These are phyloP conservation scores for Elasticomyces elasticus DNA, from an alignment of 495 filamentous ascomycete species.

Conservation along the genomic window DNA sequence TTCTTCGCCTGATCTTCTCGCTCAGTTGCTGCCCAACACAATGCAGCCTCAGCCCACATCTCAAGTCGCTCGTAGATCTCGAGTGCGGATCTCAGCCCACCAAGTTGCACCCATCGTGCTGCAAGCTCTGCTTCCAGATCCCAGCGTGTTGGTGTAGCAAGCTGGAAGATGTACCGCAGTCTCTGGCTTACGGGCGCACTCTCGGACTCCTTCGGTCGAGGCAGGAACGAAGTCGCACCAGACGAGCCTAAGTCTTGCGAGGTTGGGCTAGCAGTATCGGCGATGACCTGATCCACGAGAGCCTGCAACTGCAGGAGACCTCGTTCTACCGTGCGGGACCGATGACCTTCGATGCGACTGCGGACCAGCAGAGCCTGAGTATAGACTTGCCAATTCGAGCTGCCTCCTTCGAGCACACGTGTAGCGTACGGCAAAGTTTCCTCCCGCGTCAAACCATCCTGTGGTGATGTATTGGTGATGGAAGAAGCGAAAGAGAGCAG, in stretches of 20 bases:
- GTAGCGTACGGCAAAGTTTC: constrained; percentile 85
- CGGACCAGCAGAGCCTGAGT: constrained; percentile 83
- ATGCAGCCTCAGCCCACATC: constrained; percentile 89
- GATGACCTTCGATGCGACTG: constrained; percentile 78
- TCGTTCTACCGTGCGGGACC: constrained; percentile 74
- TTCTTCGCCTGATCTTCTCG: constrained; percentile 71
- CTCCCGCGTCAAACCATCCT: constrained; percentile 78
- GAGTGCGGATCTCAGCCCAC: constrained; percentile 77
- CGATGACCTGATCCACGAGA: constrained; percentile 89
- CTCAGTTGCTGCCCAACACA: constrained; percentile 76
- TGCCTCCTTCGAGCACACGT: constrained; percentile 76
- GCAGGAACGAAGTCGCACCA: constrained; percentile 78
- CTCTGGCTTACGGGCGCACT: constrained; percentile 67
- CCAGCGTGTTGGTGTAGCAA: constrained; percentile 81
- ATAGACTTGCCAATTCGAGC: constrained; percentile 96
- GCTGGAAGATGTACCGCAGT: constrained; percentile 67
- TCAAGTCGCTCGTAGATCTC: constrained; percentile 93
- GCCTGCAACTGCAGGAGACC: constrained; percentile 91
- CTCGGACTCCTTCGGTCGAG: constrained; percentile 62
- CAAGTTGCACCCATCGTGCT: constrained; percentile 76
- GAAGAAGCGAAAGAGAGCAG: constrained; percentile 74
- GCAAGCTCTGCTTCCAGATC: constrained; percentile 89
- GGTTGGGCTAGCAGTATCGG: constrained; percentile 48
- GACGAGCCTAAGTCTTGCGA: too few relatives aligned
- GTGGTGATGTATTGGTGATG: constrained; percentile 76